Evolutionary conservation across 73 alveolate genomes (phyloP).

Genomic region (Paramecium pentaurelia): DNA sequence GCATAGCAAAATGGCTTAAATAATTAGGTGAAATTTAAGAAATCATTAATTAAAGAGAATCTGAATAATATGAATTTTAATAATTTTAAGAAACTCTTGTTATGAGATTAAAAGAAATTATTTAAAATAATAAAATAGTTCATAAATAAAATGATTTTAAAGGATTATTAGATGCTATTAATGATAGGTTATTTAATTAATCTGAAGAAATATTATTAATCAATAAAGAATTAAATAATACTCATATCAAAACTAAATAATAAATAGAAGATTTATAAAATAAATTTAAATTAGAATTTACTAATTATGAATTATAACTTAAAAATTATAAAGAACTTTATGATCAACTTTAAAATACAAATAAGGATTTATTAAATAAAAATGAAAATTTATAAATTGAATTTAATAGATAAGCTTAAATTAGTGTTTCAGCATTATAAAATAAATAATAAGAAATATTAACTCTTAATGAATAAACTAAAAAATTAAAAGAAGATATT

Average conservation of each 20-base stretch:
- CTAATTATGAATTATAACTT: not conserved
- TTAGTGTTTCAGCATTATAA: not conserved
- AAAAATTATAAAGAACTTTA: not conserved
- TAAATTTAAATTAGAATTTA: not conserved
- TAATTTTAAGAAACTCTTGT: not conserved
- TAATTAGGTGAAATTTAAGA: conserved; percentile 25
- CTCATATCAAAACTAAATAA: not conserved
- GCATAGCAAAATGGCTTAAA: conserved; percentile 16
- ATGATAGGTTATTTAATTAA: not conserved
- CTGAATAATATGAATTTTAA: not conserved
- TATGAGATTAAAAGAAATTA: not conserved
- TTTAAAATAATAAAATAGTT: not conserved
- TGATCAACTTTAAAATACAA: not conserved
- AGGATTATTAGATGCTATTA: not conserved
- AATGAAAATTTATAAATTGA: not conserved
- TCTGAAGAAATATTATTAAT: not conserved
- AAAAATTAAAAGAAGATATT: not conserved
- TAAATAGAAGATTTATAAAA: not conserved
- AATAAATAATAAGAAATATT: not conserved
- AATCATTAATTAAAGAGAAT: conserved; percentile 4
- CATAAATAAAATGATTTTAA: not conserved
- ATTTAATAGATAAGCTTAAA: not conserved
- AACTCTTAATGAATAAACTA: not conserved
- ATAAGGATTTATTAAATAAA: not conserved
- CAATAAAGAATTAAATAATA: not conserved